Evolutionary conservation across 441 rosid species (phyloP), one percentile per base, ranked within the genome.

Genomic region (Capsella rubella): DNA sequence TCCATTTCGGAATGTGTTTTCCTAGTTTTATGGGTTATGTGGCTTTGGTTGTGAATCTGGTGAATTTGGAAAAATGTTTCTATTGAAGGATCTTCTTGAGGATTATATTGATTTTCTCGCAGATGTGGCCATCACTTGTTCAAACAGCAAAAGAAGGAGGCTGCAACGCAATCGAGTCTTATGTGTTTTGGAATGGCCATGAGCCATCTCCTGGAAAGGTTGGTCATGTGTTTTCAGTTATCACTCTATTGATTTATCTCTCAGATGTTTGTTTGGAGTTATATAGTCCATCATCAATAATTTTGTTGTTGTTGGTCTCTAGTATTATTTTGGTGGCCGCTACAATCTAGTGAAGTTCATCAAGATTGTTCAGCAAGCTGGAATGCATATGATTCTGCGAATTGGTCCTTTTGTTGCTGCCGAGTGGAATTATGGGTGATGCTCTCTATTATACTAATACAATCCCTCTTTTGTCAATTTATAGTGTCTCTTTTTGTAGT

Each of bases 101-200:
- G 25, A 37, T 64, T n/a, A 34, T 47, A 16, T 13, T 14, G 52
- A 9, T 47, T 25, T 21, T 72, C 4, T 75, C 66, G 69, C 67
- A 95, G 96, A 95, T 95, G 98, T 95, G 99, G 98, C 95, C 96
- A 39, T 89, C 87, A 35, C 86, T 92, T 71, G 86, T 95, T 64
- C 83, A 82, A 80, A 89, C 89, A 11, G 98, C 98, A 4, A 95
- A 93, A 78, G 91, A 91, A 82, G 99, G 98, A 57, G 99, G 99
- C 16, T 79, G 81, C 50, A 86, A 95, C 74, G 89, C 72, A 4
- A 87, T 95, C 6, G 98, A 95, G 50, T 89, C 99, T 10, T 95
- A 93, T 64, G 98, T 93, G 16, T 95, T 93, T 71, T 95, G 99
- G 98, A 93, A 89, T 77, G 98, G 96, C 3, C 98, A 95, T 34